A percentile compares a stretch with the other conserved stretches of the same genome.
phyloP scores from a whole-genome alignment of 495 filamentous ascomycete species.

The Daldinia vernicosa region DNA sequence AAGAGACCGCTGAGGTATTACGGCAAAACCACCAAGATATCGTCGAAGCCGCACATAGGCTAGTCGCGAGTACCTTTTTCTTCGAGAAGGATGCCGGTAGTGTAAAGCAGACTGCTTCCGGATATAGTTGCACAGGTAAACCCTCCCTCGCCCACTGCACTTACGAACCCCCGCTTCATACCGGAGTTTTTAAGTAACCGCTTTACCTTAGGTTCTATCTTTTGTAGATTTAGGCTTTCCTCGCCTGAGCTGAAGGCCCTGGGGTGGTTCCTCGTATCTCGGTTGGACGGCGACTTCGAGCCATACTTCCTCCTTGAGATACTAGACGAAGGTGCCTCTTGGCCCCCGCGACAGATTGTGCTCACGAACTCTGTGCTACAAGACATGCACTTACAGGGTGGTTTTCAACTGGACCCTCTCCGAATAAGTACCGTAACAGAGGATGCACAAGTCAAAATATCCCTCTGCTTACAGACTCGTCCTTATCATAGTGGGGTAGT shows the following conservation, averaged over 20 bases:
- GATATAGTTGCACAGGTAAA: slow-evolving; percentile 45
- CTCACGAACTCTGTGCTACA: slow-evolving; percentile 40
- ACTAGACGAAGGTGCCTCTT: slow-evolving; percentile 27
- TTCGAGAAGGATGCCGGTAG: slow-evolving; percentile 46
- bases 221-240: slow-evolving; percentile 46
- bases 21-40: slow-evolving; percentile 37
- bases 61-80: slow-evolving; percentile 53
- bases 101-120: slow-evolving; percentile 39
- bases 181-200: not conserved
- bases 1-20: slow-evolving; percentile 32
- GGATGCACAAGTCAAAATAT: slow-evolving; percentile 38
- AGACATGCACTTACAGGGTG: slow-evolving; percentile 45
- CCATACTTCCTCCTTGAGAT: slow-evolving; percentile 49
- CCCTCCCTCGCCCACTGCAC: not conserved
- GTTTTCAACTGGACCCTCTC: slow-evolving; percentile 40
- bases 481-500: slow-evolving; percentile 38
- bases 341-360: slow-evolving; percentile 36
- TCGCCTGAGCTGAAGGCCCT: slow-evolving; percentile 44
- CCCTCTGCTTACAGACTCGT: slow-evolving; percentile 43
- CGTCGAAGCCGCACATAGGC: slow-evolving; percentile 48
- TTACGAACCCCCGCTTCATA: not conserved
- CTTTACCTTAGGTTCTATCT: slow-evolving; percentile 42
- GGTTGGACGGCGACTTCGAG: slow-evolving; percentile 46
- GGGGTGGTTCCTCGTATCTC: slow-evolving; percentile 42
- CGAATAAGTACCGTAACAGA: slow-evolving; percentile 39